Base-by-base conservation (phyloP, 2,329 filamentous ascomycete species). In the Exophiala xenobiotica region DNA sequence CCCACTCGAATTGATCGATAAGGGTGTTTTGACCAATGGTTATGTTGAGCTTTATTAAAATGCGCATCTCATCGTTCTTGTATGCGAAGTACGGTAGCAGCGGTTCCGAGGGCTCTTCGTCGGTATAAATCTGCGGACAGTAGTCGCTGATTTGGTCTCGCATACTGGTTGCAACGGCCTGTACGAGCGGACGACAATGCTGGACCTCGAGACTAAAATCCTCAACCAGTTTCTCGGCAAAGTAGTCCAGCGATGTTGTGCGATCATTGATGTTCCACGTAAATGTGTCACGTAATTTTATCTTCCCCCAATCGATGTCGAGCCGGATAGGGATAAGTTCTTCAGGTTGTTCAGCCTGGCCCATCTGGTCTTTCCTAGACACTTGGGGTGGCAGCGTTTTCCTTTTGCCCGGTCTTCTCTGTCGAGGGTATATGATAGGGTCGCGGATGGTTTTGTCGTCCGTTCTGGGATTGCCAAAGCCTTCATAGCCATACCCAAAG, bases 31-130 rank as follows among this genome's bases (percentile, higher is more conserved):
- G 87, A 33, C 92, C 93, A 65, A 99, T 96, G 5, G 93, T 97
- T 65, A 99, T 96, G 70, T 97, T 96, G 44, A 99, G 78, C 70
- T 96, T 97, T 70, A 99, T 83, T 37, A 95, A 75, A 61, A 99
- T 88, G 44, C 93, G 87, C 92, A 99, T 96, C 74, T 99, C 93
- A 67, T 99, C 93, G 66, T 99, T 96, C 71, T 97, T 97, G 75
- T 96, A 96, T 5, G 93, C 91, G 31, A 81, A 85, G 67, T 97
- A 97, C 0, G 92, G 91, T 9, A 95, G 77, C 65, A 93, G 87
- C 1, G 90, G 88, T 64, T 99, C 92, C 40, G 96, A 77, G 1
- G 92, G 83, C 63, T 96, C 90, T 63, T 97, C 92, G 61, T 95
- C 86, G 42, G 92, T 87, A 66, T 85, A 93, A 19, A 93, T 85